phyloP scores from a whole-genome alignment of 163 green algal species.

The Scenedesmus sp. region DNA sequence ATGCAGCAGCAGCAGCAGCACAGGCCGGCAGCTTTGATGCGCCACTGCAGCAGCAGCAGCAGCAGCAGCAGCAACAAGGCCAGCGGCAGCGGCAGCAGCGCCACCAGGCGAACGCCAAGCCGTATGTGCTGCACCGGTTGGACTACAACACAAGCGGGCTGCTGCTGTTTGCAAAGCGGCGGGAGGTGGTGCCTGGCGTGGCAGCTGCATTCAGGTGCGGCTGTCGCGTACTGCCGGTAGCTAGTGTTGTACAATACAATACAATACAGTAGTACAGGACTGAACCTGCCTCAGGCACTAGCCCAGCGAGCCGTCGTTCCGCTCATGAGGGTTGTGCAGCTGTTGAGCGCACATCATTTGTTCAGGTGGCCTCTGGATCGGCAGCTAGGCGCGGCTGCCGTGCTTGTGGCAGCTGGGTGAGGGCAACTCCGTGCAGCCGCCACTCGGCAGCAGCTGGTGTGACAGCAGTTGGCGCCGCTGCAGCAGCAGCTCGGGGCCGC shows the following conservation, averaged over 20 bases:
- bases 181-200: constrained; percentile 58
- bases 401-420: no score
- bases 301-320: no score
- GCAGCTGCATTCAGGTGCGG: constrained; percentile 71
- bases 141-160: constrained; percentile 75
- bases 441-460: no score
- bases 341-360: background rate
- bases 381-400: no score
- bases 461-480: no score
- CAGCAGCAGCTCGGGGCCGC: no score
- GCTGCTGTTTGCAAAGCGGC: constrained; percentile 71
- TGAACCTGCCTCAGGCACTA: no score
- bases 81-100: background rate
- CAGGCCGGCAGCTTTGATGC: background rate
- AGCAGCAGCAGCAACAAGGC: constrained; percentile 46
- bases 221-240: background rate
- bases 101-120: constrained; percentile 36
- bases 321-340: no score
- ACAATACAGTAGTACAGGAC: no score
- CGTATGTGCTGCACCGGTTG: constrained; percentile 70
- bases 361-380: background rate
- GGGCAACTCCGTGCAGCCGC: no score
- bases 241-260: background rate
- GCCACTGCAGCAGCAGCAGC: background rate
- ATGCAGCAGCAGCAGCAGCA: background rate